These are phyloP conservation scores for Rhododendron henanense DNA, from an alignment of 148 eudicot species.

Conservation along the genomic window DNA sequence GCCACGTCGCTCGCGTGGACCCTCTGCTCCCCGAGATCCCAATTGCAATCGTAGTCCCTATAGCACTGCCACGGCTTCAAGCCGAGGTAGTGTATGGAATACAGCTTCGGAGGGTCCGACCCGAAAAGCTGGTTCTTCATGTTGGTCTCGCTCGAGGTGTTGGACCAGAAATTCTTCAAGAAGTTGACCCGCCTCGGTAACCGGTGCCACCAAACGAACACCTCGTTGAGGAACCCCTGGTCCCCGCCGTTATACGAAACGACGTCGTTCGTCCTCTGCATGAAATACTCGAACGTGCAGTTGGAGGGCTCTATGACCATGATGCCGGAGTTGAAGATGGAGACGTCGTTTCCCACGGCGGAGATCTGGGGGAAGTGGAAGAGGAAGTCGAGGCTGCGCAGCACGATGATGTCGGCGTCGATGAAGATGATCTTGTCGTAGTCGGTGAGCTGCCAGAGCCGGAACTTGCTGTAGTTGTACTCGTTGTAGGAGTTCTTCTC, in stretches of 20 bases:
- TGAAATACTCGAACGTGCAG: slow-evolving; percentile 66
- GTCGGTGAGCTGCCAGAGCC: slow-evolving; percentile 87
- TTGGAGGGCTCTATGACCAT: slow-evolving; percentile 94
- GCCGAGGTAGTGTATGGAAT: slow-evolving; percentile 79
- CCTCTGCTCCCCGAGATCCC: slow-evolving; percentile 50
- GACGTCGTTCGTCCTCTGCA: slow-evolving; percentile 52
- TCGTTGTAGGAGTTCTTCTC: slow-evolving; percentile 71
- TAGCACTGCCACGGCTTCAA: slow-evolving; percentile 92
- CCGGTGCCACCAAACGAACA: slow-evolving; percentile 97
- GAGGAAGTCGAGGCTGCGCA: slow-evolving; percentile 67
- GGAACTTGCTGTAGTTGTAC: slow-evolving; percentile 87
- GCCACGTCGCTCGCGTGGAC: slow-evolving; percentile 88
- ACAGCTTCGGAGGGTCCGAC: slow-evolving; percentile 69
- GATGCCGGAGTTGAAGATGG: slow-evolving; percentile 84
- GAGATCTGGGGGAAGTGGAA: slow-evolving; percentile 82
- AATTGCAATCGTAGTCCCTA: slow-evolving; percentile 92
- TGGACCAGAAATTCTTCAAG: slow-evolving; percentile 88
- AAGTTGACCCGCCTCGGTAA: slow-evolving; percentile 80
- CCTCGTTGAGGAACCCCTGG: slow-evolving; percentile 86
- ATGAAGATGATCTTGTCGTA: slow-evolving; percentile 78
- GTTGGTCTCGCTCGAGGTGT: slow-evolving; percentile 38
- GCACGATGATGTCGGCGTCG: slow-evolving; percentile 66
- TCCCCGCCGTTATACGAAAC: slow-evolving; percentile 92
- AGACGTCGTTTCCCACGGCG: slow-evolving; percentile 73
- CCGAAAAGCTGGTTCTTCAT: slow-evolving; percentile 67